phyloP scores from a whole-genome alignment of 116 monocot genomes.

The Phalaenopsis hybrid region DNA sequence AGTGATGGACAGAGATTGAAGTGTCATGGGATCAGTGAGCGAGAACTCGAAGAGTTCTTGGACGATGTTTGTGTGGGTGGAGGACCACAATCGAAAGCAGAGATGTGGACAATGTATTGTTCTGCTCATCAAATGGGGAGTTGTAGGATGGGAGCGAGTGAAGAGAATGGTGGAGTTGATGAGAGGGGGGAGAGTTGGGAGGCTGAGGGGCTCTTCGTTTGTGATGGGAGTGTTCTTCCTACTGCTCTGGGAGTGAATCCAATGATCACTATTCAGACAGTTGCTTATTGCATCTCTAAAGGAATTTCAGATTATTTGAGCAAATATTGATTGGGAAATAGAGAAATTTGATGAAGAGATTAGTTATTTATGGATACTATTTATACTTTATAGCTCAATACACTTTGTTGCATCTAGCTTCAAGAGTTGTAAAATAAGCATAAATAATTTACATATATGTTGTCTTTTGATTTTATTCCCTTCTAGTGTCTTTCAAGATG shows the following conservation, averaged over 20 bases:
- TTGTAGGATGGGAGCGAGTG: slow-evolving; percentile 72
- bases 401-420: too few relatives aligned
- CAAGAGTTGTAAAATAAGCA: too few relatives aligned
- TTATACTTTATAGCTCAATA: not conserved
- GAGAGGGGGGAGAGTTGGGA: slow-evolving; percentile 85
- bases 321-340: not conserved
- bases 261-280: slow-evolving; percentile 85
- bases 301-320: slow-evolving; percentile 36
- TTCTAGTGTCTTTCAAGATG: too few relatives aligned
- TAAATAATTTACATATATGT: too few relatives aligned
- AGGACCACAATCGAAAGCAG: slow-evolving; percentile 35
- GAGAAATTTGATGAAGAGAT: not conserved
- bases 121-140: slow-evolving; percentile 96
- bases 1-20: slow-evolving; percentile 69
- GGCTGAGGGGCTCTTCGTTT: slow-evolving; percentile 68
- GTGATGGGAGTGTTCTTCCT: slow-evolving; percentile 79
- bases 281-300: slow-evolving; percentile 62
- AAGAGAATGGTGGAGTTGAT: slow-evolving; percentile 64
- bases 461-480: too few relatives aligned
- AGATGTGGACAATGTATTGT: slow-evolving; percentile 42
- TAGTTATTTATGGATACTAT: not conserved
- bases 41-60: slow-evolving; percentile 68
- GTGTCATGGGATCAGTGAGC: slow-evolving; percentile 37
- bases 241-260: slow-evolving; percentile 83
- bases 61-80: slow-evolving; percentile 34